These are phyloP conservation scores for Metarhizium sp. DNA, from an alignment of 2,329 filamentous ascomycete species.

Conservation along the genomic window DNA sequence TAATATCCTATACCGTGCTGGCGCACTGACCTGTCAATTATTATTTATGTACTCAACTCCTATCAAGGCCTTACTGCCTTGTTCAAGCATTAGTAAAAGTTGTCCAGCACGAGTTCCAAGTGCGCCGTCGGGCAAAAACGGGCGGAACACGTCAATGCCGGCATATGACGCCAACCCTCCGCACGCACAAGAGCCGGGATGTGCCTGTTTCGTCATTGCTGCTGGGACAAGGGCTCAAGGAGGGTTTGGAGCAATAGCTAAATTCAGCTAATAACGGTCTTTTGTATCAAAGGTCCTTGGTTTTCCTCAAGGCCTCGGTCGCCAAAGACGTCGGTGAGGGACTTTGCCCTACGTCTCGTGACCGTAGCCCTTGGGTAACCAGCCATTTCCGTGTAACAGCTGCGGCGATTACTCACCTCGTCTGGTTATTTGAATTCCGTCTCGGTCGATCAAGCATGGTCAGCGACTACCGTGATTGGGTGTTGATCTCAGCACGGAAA, in stretches of 20 bases:
- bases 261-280: too few species aligned
- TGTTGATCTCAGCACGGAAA: background rate
- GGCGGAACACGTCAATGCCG: too few species aligned
- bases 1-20: background rate
- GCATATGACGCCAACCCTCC: background rate
- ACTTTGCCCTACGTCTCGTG: too few species aligned
- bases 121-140: background rate
- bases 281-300: too few species aligned
- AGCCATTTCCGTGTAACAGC: too few species aligned
- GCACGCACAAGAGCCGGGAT: background rate
- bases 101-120: background rate
- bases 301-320: too few species aligned
- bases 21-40: background rate
- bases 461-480: background rate
- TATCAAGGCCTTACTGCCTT: background rate
- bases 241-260: too few species aligned
- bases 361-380: too few species aligned
- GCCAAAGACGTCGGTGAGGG: too few species aligned
- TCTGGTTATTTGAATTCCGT: background rate
- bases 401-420: background rate
- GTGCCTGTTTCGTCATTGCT: background rate
- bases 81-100: background rate
- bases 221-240: too few species aligned
- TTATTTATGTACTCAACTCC: background rate
- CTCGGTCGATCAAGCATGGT: too few species aligned